These are phyloP conservation scores for Leptomonas seymouri DNA, from an alignment of 208 protist species.

Conservation along the genomic window DNA sequence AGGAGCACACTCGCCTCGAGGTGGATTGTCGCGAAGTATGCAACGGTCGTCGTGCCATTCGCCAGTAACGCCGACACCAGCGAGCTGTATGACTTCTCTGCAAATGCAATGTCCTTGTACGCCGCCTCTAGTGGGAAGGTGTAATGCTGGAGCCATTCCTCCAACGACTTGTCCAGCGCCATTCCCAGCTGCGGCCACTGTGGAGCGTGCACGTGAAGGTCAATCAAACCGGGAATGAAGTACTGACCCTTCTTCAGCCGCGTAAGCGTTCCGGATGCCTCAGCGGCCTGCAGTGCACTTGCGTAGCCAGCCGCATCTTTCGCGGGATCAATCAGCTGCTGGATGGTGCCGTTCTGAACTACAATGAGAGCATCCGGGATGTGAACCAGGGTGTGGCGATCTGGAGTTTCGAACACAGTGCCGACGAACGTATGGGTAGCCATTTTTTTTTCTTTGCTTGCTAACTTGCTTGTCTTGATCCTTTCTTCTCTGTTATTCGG, in stretches of 20 bases:
- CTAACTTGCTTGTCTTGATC: not conserved
- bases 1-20: conserved; percentile 76
- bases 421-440: conserved; percentile 27
- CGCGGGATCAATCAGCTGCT: conserved; percentile 46
- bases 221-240: conserved; percentile 92
- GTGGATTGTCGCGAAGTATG: conserved; percentile 93
- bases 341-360: conserved; percentile 51
- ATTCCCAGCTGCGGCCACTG: conserved; percentile 91
- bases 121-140: conserved; percentile 93
- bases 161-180: conserved; percentile 81
- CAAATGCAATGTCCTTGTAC: conserved; percentile 82
- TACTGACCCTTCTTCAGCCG: conserved; percentile 52
- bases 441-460: conserved; percentile 11
- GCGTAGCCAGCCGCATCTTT: conserved; percentile 27
- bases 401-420: conserved; percentile 63
- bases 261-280: conserved; percentile 33
- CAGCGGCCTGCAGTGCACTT: conserved; percentile 26
- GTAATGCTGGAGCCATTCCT: conserved; percentile 92
- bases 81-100: conserved; percentile 68
- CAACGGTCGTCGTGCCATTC: conserved; percentile 92
- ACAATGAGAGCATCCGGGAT: conserved; percentile 52
- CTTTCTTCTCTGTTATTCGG: too few relatives aligned
- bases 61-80: conserved; percentile 74
- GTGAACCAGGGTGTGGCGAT: conserved; percentile 41
- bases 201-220: conserved; percentile 95